These are phyloP conservation scores for Arabis alpina DNA, from an alignment of 345 rosid genomes.

Conservation along the genomic window DNA sequence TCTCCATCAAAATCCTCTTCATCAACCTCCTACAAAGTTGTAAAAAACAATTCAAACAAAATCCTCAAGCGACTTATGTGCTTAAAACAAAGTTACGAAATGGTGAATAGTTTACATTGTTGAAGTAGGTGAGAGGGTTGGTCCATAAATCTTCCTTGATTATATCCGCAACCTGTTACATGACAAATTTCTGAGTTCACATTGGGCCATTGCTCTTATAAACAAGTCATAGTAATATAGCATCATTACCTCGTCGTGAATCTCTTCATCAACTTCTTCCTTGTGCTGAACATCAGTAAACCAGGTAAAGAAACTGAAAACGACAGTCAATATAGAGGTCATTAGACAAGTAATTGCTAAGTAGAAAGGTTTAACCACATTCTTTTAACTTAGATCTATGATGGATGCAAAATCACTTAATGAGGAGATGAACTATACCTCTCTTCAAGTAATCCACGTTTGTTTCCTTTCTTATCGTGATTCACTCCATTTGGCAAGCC, in stretches of 20 bases:
- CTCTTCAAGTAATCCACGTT: slow-evolving; percentile 70
- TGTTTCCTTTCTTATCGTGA: slow-evolving; percentile 90
- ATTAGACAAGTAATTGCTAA: background rate
- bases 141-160: slow-evolving; percentile 98
- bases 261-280: slow-evolving; percentile 59
- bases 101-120: slow-evolving; percentile 55
- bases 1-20: slow-evolving; percentile 64
- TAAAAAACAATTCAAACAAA: slow-evolving; percentile 16
- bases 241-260: slow-evolving; percentile 87
- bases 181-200: slow-evolving; percentile 26
- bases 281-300: slow-evolving; percentile 64
- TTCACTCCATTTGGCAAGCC: slow-evolving; percentile 78
- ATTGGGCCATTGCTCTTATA: slow-evolving; percentile 17
- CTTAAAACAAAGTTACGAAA: slow-evolving; percentile 11
- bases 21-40: slow-evolving; percentile 61
- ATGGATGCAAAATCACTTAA: background rate
- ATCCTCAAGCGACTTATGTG: background rate
- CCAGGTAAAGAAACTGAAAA: slow-evolving; percentile 88
- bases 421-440: no score
- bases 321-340: slow-evolving; percentile 8
- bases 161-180: slow-evolving; percentile 80
- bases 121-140: slow-evolving; percentile 85
- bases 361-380: background rate
- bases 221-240: slow-evolving; percentile 3
- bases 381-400: no score